A percentile compares a stretch with the other conserved stretches of the same genome.
Conservation (phyloP, 1,284 basidiomycete species). For the Gomphus bonarii region DNA sequence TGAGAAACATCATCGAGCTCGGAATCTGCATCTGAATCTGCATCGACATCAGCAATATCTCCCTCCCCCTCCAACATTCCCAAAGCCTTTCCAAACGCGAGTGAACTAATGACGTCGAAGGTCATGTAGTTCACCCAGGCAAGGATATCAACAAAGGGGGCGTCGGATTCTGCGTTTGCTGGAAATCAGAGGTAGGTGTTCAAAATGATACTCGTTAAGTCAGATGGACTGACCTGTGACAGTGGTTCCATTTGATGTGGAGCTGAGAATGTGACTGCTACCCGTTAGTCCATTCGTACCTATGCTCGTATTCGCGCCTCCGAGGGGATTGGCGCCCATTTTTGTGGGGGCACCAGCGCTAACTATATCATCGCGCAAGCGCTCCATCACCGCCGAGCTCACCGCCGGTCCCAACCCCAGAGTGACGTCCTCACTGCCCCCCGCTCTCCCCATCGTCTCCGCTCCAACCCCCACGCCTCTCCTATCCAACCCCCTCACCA, state of each 20-base stretch:
- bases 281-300: too few species aligned
- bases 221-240: too few species aligned
- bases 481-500: conserved; percentile 6
- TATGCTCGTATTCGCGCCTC: too few species aligned
- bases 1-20: conserved; percentile 17
- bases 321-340: too few species aligned
- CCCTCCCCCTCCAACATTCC: conserved; percentile 31
- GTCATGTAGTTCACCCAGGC: conserved; percentile 35
- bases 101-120: conserved; percentile 35
- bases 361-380: not conserved
- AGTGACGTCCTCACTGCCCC: not conserved
- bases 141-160: conserved; percentile 17
- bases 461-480: not conserved
- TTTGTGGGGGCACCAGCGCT: too few species aligned
- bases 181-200: too few species aligned
- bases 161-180: not conserved
- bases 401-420: not conserved
- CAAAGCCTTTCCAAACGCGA: conserved; percentile 33
- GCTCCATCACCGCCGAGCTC: not conserved
- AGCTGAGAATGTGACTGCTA: not conserved
- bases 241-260: not conserved
- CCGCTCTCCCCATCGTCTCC: not conserved
- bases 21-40: conserved; percentile 12
- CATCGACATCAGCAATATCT: not conserved
- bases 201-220: too few species aligned